A percentile compares a stretch with the other conserved stretches of the same genome.
Evolutionary conservation across 495 filamentous ascomycete species (phyloP).

Genomic region (Amorphotheca resinae): DNA sequence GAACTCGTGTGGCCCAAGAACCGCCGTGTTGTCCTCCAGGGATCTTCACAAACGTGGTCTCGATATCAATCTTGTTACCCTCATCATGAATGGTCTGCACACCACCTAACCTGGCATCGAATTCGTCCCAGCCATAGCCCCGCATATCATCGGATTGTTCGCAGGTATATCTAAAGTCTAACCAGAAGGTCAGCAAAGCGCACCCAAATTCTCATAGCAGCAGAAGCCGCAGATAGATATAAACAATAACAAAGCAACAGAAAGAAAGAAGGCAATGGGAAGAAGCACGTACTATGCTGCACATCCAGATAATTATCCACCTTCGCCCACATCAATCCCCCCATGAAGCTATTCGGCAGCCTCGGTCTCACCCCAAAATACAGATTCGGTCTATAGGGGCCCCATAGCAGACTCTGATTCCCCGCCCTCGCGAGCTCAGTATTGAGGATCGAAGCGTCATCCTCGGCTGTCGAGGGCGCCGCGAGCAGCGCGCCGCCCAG

Average conservation of each 20-base stretch:
- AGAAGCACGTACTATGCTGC: slow-evolving; percentile 56
- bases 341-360: slow-evolving; percentile 71
- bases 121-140: slow-evolving; percentile 96
- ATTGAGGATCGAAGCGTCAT: slow-evolving; percentile 31
- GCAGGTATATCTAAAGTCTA: slow-evolving; percentile 87
- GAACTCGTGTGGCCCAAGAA: slow-evolving; percentile 81
- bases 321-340: slow-evolving; percentile 81
- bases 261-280: background rate
- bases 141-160: slow-evolving; percentile 91
- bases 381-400: slow-evolving; percentile 86
- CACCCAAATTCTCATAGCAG: background rate
- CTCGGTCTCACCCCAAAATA: slow-evolving; percentile 91
- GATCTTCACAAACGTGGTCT: slow-evolving; percentile 86
- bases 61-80: slow-evolving; percentile 77
- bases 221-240: background rate
- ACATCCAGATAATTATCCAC: slow-evolving; percentile 69
- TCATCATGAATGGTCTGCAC: slow-evolving; percentile 81
- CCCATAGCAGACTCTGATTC: slow-evolving; percentile 88
- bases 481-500: slow-evolving; percentile 7
- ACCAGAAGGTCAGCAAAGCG: background rate
- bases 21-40: slow-evolving; percentile 81
- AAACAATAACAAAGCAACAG: background rate
- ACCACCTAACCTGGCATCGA: slow-evolving; percentile 78
- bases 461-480: slow-evolving; percentile 1
- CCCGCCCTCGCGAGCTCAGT: slow-evolving; percentile 45